Base-by-base conservation (phyloP, 305 asterid genomes). In the Solanum hybrid region DNA sequence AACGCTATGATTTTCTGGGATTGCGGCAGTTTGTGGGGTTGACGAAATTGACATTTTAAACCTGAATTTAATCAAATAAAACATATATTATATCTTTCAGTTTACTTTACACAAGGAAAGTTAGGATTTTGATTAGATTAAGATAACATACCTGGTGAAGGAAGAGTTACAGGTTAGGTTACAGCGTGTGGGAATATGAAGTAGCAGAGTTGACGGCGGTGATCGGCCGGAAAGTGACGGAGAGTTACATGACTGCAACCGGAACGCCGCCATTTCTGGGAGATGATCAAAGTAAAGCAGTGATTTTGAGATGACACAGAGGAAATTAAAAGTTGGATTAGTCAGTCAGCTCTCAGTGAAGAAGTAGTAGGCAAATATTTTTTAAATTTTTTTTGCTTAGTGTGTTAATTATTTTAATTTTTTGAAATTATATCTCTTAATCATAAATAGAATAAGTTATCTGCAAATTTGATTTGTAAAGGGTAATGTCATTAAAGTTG, bases 11-110 rank as follows among this genome's bases (percentile, higher is more conserved):
- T 92, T 90, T 36, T 94, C 96, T 0, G 98, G 95, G 14, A 91
- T 95, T 36, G 97, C 94, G 86, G 95, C 95, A 92, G 89, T 76
- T 76, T 22, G 51, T 78, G 98, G 94, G 10, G 92, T 95, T 79
- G 99, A 94, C 86, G 87, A 17, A 46, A 17, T 89, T 17, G 96
- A 93, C 96, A 94, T 94, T 51, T 56, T 89, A 78, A 92, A 88
- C 93, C 95, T 94, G 87, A 46, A 40, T 81, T 4, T 40, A 20
- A 42, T 81, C 7, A 71, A 79, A 86, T 66, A 88, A 87, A 71
- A 27, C 40, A 29, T 66, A 9, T 14, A 24, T 17, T 86, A 86
- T 36, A 42, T 35, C 3, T 13, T 60, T 22, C 27, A 88, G 89
- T 42, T 17, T 8, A 46, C 0, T 42, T 8, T 16, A 29, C 10